Conservation (phyloP, 208 protist genomes). For the Naegleria fowleri region DNA sequence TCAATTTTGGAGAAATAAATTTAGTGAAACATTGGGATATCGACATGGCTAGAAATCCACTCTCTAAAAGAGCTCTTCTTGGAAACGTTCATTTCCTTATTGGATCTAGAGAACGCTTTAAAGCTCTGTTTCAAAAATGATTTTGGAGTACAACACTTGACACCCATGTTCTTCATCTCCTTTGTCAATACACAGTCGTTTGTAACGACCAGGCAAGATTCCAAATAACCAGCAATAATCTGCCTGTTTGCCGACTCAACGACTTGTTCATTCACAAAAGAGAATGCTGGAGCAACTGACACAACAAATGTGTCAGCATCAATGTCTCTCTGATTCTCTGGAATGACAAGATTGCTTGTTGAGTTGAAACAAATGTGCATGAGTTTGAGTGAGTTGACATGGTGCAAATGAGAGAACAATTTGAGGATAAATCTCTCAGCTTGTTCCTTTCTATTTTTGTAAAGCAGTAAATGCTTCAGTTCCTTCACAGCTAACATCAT, state of each 20-base stretch:
- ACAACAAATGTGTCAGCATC: not conserved
- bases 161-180: not conserved
- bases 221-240: not conserved
- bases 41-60: too few relatives aligned
- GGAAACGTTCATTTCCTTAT: too few relatives aligned
- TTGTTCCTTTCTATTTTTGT: not conserved
- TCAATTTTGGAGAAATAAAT: too few relatives aligned
- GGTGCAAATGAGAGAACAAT: not conserved
- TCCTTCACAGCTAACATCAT: not conserved
- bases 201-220: not conserved
- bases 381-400: not conserved
- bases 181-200: not conserved
- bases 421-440: not conserved
- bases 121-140: too few relatives aligned
- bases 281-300: not conserved
- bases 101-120: too few relatives aligned
- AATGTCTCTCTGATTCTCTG: not conserved
- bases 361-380: not conserved
- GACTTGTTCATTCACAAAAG: not conserved
- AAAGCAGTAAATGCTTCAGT: not conserved
- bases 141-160: too few relatives aligned
- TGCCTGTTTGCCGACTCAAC: not conserved
- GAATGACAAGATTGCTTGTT: not conserved
- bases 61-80: too few relatives aligned
- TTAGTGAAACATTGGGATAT: too few relatives aligned